Evolutionary conservation across 192 early-diverging fungal species (phyloP), one percentile per base, ranked within the genome.

Genomic region (Spizellomyces sp.): DNA sequence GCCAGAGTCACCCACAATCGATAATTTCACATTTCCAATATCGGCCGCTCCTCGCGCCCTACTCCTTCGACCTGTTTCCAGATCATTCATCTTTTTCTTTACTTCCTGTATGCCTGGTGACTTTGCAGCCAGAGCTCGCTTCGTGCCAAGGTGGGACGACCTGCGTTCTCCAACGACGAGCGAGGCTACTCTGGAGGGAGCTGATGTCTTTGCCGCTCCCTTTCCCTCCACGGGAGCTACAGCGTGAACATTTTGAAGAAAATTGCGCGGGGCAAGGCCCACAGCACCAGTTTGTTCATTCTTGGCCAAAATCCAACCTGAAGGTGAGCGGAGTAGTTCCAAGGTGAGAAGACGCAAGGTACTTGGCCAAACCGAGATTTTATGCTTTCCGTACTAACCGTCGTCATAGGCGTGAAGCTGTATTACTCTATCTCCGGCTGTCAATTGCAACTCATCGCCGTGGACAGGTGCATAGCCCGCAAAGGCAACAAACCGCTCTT

Each of bases 1-100:
- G 10, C 79, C 79, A 7, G 67, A 64, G 61, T 83, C 81, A 5
- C 81, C 81, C 19, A 66, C 78, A 14, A 83, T 21, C 42, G 59
- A 19, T 44, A 83, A 64, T 52, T 77, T 75, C 15, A 83, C 9
- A 9, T 27, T 47, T 8, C 81, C 81, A 55, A 79, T 69, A 52
- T 73, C 66, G 5, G 75, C 56, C 4, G 54, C 15, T 5, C 17
- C 64, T 14, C 45, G 50, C n/a, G 71, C 63, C 50, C 71, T 65
- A n/a, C 10, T 48, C 10, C 21, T 58, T 17, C 62, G 10, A 8
- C 61, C 46, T 10, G 61, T 36, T 5, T 9, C 36, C 0, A 64
- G n/a, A 17, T 64, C 48, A 17, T 8, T 9, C 62, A 64, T 19
- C 61, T 47, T 64, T 48, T 54, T 45, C 55, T 71, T 64, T 14